These are phyloP conservation scores for Albizia julibrissin DNA, from an alignment of 306 rosid species.

Conservation along the genomic window DNA sequence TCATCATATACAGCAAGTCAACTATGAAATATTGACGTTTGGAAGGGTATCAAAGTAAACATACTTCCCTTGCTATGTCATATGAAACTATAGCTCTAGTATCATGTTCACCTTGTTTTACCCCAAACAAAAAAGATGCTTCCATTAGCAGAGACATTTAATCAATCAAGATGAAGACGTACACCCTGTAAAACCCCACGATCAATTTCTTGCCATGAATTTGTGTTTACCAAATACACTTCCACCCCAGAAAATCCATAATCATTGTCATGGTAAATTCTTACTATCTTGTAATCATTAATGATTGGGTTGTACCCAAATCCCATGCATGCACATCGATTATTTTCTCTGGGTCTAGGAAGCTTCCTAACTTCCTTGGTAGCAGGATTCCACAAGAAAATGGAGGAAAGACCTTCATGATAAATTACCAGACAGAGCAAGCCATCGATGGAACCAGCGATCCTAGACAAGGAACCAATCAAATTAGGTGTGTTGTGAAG, in stretches of 20 bases:
- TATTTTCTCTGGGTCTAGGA: not conserved
- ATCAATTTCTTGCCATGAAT: not conserved
- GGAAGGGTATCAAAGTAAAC: not conserved
- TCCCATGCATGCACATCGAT: too few species aligned
- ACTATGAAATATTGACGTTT: not conserved
- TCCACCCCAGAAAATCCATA: not conserved
- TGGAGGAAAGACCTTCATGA: too few species aligned
- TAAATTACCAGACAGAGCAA: not conserved
- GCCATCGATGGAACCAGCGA: not conserved
- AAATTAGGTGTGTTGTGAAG: not conserved
- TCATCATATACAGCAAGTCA: not conserved
- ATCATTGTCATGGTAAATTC: too few species aligned
- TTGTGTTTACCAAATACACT: not conserved
- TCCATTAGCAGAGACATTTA: too few species aligned
- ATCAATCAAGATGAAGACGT: too few species aligned
- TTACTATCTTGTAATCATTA: not conserved
- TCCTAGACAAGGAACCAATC: not conserved
- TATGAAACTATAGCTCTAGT: too few species aligned
- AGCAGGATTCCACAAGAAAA: not conserved
- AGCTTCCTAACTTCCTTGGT: too few species aligned
- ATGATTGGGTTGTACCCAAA: not conserved
- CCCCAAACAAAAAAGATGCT: too few species aligned
- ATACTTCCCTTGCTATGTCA: not conserved
- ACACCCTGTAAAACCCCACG: not conserved
- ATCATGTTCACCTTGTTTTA: too few species aligned